Conservation (phyloP, 169 alveolate genomes). For the Plasmodium vinckei region DNA sequence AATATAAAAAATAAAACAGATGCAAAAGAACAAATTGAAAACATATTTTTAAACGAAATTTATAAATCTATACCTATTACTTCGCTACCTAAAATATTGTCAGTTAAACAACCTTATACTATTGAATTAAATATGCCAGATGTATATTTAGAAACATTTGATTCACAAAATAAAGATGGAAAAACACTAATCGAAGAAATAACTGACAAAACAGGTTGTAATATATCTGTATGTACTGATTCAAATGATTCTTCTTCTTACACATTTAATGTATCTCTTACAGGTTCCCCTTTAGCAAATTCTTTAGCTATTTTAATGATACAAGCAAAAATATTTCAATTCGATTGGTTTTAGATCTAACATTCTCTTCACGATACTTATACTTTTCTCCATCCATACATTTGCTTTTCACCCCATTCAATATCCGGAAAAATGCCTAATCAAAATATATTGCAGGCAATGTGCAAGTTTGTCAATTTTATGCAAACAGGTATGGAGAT, state of each 20-base stretch:
- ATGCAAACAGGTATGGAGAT: no score
- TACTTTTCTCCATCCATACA: not conserved
- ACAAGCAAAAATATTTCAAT: conserved; percentile 67
- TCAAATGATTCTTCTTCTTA: conserved; percentile 69
- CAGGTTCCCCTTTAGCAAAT: conserved; percentile 69
- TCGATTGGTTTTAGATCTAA: conserved; percentile 55
- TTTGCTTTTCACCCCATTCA: no score
- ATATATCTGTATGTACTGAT: conserved; percentile 70
- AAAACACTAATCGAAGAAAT: conserved; percentile 68
- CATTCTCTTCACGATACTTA: not conserved
- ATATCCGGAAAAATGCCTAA: no score
- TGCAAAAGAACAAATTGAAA: conserved; percentile 40
- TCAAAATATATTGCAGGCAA: no score
- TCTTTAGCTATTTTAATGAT: conserved; percentile 71
- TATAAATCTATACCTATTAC: conserved; percentile 61
- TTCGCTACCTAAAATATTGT: conserved; percentile 54
- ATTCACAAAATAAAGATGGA: conserved; percentile 73
- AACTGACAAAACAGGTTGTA: conserved; percentile 64
- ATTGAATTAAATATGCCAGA: conserved; percentile 73
- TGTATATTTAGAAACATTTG: conserved; percentile 68
- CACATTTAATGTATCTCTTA: conserved; percentile 62
- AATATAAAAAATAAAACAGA: conserved; percentile 26
- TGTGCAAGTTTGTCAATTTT: no score
- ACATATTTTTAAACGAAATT: conserved; percentile 34
- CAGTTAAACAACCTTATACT: conserved; percentile 69